phyloP scores from a whole-genome alignment of 305 asterid genomes.

The Rubia tinctorum region DNA sequence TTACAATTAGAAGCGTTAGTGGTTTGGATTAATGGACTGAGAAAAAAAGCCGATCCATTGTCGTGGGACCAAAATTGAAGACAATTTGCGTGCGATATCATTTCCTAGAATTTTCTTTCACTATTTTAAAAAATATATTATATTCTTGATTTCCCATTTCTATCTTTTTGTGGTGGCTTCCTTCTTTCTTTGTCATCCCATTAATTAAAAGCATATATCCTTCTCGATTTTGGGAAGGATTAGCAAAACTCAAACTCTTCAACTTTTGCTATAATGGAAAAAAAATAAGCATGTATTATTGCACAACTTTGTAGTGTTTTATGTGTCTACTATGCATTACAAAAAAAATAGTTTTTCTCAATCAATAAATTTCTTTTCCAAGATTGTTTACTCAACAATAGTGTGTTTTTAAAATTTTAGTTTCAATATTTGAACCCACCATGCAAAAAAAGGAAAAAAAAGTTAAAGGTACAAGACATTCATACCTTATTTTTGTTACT shows the following conservation, averaged over 20 bases:
- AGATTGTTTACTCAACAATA: no score
- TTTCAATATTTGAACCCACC: no score
- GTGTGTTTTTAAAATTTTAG: no score
- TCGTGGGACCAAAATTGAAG: slow-evolving; percentile 23
- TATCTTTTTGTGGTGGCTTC: slow-evolving; percentile 24
- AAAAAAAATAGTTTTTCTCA: no score
- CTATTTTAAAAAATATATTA: slow-evolving; percentile 8
- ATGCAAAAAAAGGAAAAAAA: no score
- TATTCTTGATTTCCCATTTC: neutral
- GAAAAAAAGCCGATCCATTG: slow-evolving; percentile 5
- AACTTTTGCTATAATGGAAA: no score
- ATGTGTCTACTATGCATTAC: neutral
- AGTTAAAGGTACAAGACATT: no score
- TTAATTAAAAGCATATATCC: slow-evolving; percentile 20
- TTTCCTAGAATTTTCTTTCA: slow-evolving; percentile 15
- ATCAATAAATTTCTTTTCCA: no score
- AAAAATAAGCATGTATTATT: neutral
- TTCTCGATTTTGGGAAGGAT: slow-evolving; percentile 18
- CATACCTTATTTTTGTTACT: no score
- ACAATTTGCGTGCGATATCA: slow-evolving; percentile 24
- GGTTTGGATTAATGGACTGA: neutral
- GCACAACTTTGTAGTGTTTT: neutral
- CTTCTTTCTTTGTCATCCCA: slow-evolving; percentile 28
- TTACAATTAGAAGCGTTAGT: neutral
- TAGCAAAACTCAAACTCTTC: neutral